Evolutionary conservation across 148 eudicot species (phyloP), one percentile per base, ranked within the genome.

Genomic region (Nepenthes mirabilis): DNA sequence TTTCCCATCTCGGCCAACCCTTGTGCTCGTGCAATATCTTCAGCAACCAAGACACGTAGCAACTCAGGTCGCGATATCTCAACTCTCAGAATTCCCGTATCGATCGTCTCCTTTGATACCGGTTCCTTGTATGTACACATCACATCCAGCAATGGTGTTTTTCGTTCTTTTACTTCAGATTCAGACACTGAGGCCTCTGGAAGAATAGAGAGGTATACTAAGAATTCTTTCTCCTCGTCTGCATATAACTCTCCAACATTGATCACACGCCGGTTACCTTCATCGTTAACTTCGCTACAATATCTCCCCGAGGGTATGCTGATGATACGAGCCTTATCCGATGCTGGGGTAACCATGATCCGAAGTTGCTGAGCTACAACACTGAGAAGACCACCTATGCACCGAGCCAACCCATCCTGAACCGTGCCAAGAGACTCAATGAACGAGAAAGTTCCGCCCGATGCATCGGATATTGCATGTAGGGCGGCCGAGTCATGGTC

Each of bases 351-450:
- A 33, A 62, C 59, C 23, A 50, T 34, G n/a, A 72, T 52, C 8
- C 51, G 56, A 52, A 66, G 68, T 43, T 67, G 59, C 47, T 72
- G 76, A 9, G 61, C 62, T 34, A 72, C 64, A 33, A 72, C 71
- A 47, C 71, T 72, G 13, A 72, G 67, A 36, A 72, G 61, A 51
- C 76, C 76, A n/a, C 76, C 76, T 9, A 72, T 66, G 47, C 76
- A 72, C 61, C 65, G 52, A 11, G 76, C 76, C 62, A 72, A 72
- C 4, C 71, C 63, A 37, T 72, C 76, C 51, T 66, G 76, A 5
- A 72, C 61, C 6, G 47, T 34, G n/a, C 48, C 60, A 34, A 60
- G 33, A 47, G 72, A 55, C 40, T 68, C 72, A 37, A 68, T 68
- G 66, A 66, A 72, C 12, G 71, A 72, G 47, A 62, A 72, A 4